phyloP scores from a whole-genome alignment of 163 green algal genomes.

The Scenedesmus sp. region DNA sequence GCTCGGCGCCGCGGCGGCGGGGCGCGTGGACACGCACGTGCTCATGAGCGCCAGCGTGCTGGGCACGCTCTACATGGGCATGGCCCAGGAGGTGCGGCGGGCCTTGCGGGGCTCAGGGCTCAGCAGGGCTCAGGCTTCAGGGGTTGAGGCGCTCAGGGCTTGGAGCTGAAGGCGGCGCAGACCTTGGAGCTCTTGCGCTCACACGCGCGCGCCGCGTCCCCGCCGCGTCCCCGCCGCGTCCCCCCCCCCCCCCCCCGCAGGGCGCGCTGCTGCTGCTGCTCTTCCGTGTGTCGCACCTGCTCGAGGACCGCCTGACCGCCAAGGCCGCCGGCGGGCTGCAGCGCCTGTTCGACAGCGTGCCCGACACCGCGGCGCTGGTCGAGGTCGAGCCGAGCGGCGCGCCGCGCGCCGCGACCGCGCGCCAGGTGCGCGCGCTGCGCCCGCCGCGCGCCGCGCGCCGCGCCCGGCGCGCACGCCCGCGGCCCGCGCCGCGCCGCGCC shows the following conservation, averaged over 20 bases:
- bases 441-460: no score
- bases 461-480: not conserved
- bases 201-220: no score
- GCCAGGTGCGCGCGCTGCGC: no score
- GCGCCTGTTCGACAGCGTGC: slow-evolving; percentile 70
- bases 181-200: no score
- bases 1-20: slow-evolving; percentile 48
- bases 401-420: slow-evolving; percentile 14
- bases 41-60: slow-evolving; percentile 88
- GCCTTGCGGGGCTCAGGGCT: no score
- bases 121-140: no score
- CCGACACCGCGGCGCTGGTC: slow-evolving; percentile 57
- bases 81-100: slow-evolving; percentile 77
- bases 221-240: no score
- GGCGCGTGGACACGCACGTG: slow-evolving; percentile 92
- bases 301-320: slow-evolving; percentile 81
- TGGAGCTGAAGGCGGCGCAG: no score
- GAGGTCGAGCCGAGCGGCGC: slow-evolving; percentile 41
- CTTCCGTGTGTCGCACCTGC: slow-evolving; percentile 78
- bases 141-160: not conserved
- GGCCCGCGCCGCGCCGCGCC: not conserved
- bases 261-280: slow-evolving; percentile 85
- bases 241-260: no score
- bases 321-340: slow-evolving; percentile 65
- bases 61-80: slow-evolving; percentile 84